Base-by-base conservation (phyloP, 2,329 filamentous ascomycete species). In the Graphiopsis chlorocephala region DNA sequence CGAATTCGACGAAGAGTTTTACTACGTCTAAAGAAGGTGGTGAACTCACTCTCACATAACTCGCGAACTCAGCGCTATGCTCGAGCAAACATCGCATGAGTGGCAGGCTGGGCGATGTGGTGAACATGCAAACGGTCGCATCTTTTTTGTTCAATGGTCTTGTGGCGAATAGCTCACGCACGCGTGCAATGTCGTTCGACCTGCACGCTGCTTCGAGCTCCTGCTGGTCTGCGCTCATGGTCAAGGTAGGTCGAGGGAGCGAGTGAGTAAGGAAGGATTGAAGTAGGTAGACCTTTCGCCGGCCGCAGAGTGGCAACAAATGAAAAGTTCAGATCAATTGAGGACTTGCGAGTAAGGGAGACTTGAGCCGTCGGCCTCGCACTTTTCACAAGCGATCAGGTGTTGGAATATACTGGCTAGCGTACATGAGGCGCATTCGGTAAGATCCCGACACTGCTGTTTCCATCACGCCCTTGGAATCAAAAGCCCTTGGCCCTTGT, bases 111-210 rank as follows among this genome's bases (percentile, higher is more conserved):
- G 28, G 28, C n/a, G 56, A 35, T 17, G 25, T 15, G n/a, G 15
- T 50, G 38, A 29, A 25, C 42, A 26, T 50, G 42, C 17, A 29
- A 31, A 14, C 33, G 26, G 17, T 60, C 15, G 56, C 57, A 42
- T 50, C 42, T 15, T 31, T 35, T 17, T 50, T 12, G 57, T 31
- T 33, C 25, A 33, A 33, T 60, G 38, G 26, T 60, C 38, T 60
- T 33, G 57, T 60, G 42, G 57, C 42, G 20, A 60, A 60, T 26
- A 60, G 28, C n/a, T 48, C 38, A 35, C 42, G 57, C 57, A 60
- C 42, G 26, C 42, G 42, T 42, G 26, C 57, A 15, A 60, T 23
- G 26, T 60, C 26, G 42, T 50, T 60, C n/a, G 26, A 42, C 26
- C 26, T 35, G 57, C 57, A 50, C 12, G 57, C 57, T 35, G 11